Conservation (phyloP, 352 stramenopile species). For the Globisporangium echinulatum region DNA sequence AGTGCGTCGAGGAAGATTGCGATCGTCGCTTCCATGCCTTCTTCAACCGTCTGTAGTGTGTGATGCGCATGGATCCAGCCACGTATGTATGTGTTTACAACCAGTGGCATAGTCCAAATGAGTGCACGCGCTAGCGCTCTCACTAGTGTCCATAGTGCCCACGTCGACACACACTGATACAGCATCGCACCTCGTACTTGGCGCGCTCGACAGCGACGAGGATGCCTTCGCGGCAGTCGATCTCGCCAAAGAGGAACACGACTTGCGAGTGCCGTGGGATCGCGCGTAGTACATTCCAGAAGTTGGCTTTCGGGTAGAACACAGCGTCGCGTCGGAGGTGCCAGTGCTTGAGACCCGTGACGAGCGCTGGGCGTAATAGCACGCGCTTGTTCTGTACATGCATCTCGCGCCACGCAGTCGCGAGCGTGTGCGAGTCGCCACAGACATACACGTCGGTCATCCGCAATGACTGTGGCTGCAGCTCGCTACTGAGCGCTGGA, state of each 20-base stretch:
- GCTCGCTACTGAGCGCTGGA: neutral
- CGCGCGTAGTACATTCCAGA: conserved; percentile 58
- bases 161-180: neutral
- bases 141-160: neutral
- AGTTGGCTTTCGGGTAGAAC: conserved; percentile 93
- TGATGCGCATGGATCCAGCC: no score
- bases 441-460: conserved; percentile 66
- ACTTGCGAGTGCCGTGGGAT: conserved; percentile 62
- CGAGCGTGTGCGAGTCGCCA: conserved; percentile 90
- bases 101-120: no score
- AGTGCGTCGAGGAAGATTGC: conserved; percentile 75
- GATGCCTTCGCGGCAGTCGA: conserved; percentile 94
- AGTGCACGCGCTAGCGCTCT: neutral
- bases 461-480: neutral
- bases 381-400: conserved; percentile 12
- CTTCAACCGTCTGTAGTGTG: conserved; percentile 42
- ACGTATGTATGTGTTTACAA: no score
- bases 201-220: conserved; percentile 82
- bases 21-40: conserved; percentile 77
- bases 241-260: conserved; percentile 93
- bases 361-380: conserved; percentile 56
- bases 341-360: conserved; percentile 94
- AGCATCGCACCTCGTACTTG: conserved; percentile 64
- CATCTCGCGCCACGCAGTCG: conserved; percentile 80
- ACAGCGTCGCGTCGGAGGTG: conserved; percentile 77